phyloP scores from a whole-genome alignment of 805 yeast species.

The Sugiyamaella americana region DNA sequence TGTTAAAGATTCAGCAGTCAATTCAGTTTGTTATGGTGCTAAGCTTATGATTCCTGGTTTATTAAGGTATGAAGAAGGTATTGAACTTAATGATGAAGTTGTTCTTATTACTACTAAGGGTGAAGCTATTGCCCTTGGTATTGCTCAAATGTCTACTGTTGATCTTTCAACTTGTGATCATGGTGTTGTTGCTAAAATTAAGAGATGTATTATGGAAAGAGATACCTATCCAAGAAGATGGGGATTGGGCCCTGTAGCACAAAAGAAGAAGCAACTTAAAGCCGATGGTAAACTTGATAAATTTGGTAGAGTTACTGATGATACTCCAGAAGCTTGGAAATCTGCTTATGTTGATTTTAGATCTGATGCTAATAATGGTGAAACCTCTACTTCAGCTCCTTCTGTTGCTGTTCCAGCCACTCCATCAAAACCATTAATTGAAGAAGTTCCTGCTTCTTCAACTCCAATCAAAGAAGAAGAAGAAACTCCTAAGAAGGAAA shows the following conservation, averaged over 20 bases:
- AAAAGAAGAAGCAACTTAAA: slow-evolving; percentile 96
- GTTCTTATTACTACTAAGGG: slow-evolving; percentile 98
- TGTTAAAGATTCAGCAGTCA: slow-evolving; percentile 91
- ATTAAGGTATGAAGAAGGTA: slow-evolving; percentile 94
- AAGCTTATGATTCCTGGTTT: slow-evolving; percentile 98
- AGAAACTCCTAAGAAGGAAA: slow-evolving; percentile 48
- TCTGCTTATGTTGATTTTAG: slow-evolving; percentile 54
- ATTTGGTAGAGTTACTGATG: slow-evolving; percentile 88
- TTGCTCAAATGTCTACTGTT: slow-evolving; percentile 98
- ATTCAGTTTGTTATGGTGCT: slow-evolving; percentile 98
- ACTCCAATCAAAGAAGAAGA: slow-evolving; percentile 41
- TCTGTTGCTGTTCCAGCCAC: slow-evolving; percentile 19
- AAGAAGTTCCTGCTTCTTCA: slow-evolving; percentile 15
- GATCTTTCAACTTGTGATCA: slow-evolving; percentile 96
- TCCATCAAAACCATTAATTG: slow-evolving; percentile 18
- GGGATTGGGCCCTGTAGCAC: slow-evolving; percentile 99
- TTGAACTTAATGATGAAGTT: slow-evolving; percentile 95
- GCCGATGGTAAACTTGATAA: slow-evolving; percentile 96
- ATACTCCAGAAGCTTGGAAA: slow-evolving; percentile 92
- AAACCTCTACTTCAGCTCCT: slow-evolving; percentile 23
- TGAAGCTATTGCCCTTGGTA: slow-evolving; percentile 97
- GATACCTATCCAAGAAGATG: slow-evolving; percentile 99
- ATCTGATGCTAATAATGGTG: slow-evolving; percentile 19
- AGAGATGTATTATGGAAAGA: slow-evolving; percentile 99
- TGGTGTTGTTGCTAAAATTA: slow-evolving; percentile 97